These are phyloP conservation scores for Alternaria triticimaculans DNA, from an alignment of 2,329 filamentous ascomycete genomes.

Conservation along the genomic window DNA sequence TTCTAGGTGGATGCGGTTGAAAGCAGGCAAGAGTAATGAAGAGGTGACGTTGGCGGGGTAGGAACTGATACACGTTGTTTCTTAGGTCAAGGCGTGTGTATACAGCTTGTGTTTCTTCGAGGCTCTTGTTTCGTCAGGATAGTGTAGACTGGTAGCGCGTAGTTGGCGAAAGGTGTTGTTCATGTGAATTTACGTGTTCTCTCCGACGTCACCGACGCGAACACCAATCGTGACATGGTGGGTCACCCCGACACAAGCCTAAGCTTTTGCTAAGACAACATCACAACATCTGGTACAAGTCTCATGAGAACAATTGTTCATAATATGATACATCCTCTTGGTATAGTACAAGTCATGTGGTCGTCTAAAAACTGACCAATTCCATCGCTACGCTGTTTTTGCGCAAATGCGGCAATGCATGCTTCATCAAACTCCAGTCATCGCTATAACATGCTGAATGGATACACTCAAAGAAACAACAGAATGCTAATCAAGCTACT, in stretches of 20 bases:
- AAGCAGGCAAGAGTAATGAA: background rate
- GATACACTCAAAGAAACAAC: background rate
- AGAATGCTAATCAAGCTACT: background rate
- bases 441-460: background rate
- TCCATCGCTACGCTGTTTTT: background rate
- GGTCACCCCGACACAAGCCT: conserved; percentile 16
- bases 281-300: background rate
- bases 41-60: background rate
- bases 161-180: background rate
- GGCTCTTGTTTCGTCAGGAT: background rate
- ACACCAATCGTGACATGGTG: conserved; percentile 17
- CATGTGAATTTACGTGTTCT: background rate
- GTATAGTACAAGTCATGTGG: background rate
- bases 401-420: background rate
- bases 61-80: background rate
- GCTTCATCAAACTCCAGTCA: background rate
- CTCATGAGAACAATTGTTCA: background rate
- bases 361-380: background rate
- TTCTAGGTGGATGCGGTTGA: background rate
- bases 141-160: background rate
- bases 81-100: background rate
- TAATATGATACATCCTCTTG: background rate
- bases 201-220: conserved; percentile 17
- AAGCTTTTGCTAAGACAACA: conserved; percentile 8
- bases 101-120: background rate